Conservation (phyloP, 2,329 filamentous ascomycete species). For the Metarhizium rileyi region DNA sequence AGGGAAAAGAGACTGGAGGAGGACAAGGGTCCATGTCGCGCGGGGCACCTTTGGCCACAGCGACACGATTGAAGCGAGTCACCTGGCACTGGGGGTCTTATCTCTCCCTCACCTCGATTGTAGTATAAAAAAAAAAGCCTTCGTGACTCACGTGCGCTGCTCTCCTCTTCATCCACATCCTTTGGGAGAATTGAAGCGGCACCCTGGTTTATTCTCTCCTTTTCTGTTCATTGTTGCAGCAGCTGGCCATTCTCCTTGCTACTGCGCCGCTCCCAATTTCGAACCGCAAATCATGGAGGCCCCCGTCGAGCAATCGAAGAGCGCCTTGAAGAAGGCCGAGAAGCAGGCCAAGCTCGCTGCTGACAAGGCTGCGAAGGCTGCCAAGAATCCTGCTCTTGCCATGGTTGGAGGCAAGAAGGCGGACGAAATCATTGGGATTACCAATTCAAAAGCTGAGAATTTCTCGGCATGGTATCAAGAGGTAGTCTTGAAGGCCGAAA, state of each 20-base stretch:
- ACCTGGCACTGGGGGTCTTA: not conserved
- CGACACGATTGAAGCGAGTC: conserved; percentile 5
- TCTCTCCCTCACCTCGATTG: conserved; percentile 1
- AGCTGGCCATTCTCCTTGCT: not conserved
- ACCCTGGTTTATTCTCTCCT: not conserved
- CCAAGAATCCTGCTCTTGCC: conserved; percentile 41
- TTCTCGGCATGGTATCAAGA: conserved; percentile 97
- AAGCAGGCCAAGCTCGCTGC: conserved; percentile 52
- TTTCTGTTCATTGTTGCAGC: not conserved
- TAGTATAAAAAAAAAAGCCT: not conserved
- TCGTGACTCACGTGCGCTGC: not conserved
- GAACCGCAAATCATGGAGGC: conserved; percentile 17
- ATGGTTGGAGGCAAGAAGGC: conserved; percentile 50
- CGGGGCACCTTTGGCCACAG: conserved; percentile 9
- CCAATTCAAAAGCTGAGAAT: conserved; percentile 73
- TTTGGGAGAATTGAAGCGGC: not conserved
- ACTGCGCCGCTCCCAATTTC: not conserved
- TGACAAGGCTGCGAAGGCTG: conserved; percentile 52
- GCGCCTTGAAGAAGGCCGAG: conserved; percentile 55
- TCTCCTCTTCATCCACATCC: not conserved
- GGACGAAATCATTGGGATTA: conserved; percentile 76
- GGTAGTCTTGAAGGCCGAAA: conserved; percentile 89
- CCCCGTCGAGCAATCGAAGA: conserved; percentile 41
- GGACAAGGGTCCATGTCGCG: conserved; percentile 6
- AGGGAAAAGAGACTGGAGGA: not conserved